A percentile compares a stretch with the other conserved stretches of the same genome.
Evolutionary conservation across 2,329 filamentous ascomycete species (phyloP).

Genomic region (Claviceps paspali): DNA sequence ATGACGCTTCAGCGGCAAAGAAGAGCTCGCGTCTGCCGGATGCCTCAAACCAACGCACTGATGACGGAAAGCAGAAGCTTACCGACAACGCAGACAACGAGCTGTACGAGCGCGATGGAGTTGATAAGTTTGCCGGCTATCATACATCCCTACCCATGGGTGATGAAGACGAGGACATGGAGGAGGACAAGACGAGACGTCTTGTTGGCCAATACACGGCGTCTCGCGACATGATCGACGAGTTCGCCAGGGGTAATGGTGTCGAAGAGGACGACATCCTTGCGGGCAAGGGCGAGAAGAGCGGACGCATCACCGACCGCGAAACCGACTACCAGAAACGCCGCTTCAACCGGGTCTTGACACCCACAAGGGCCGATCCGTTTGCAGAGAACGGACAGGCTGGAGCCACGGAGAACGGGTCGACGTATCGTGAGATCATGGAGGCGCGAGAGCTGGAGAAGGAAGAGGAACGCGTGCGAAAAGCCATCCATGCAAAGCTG

Average conservation of each 20-base stretch:
- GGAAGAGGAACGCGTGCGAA: conserved; percentile 77
- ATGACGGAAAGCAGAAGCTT: conserved; percentile 83
- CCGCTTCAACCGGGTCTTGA: conserved; percentile 74
- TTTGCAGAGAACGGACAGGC: conserved; percentile 64
- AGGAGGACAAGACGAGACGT: conserved; percentile 58
- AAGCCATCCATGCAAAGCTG: conserved; percentile 61
- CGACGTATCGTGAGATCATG: conserved; percentile 85
- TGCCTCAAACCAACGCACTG: conserved; percentile 62
- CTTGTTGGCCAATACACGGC: conserved; percentile 94
- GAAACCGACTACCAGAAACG: conserved; percentile 98
- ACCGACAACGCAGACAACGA: conserved; percentile 79
- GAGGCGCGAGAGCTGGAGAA: conserved; percentile 76
- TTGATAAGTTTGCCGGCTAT: conserved; percentile 78
- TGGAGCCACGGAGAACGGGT: conserved; percentile 52
- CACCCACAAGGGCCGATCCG: conserved; percentile 71
- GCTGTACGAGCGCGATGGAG: conserved; percentile 66
- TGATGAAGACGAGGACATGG: conserved; percentile 66
- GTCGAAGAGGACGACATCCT: conserved; percentile 89
- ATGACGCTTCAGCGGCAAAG: conserved; percentile 61
- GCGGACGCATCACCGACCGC: conserved; percentile 77
- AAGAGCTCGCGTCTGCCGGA: conserved; percentile 73
- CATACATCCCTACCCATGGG: conserved; percentile 73
- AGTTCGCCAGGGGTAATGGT: conserved; percentile 72
- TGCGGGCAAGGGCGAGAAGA: conserved; percentile 67
- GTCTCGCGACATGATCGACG: conserved; percentile 79